Evolutionary conservation across 2,329 filamentous ascomycete species (phyloP).

Genomic region (Atkinsonella hypoxylon): DNA sequence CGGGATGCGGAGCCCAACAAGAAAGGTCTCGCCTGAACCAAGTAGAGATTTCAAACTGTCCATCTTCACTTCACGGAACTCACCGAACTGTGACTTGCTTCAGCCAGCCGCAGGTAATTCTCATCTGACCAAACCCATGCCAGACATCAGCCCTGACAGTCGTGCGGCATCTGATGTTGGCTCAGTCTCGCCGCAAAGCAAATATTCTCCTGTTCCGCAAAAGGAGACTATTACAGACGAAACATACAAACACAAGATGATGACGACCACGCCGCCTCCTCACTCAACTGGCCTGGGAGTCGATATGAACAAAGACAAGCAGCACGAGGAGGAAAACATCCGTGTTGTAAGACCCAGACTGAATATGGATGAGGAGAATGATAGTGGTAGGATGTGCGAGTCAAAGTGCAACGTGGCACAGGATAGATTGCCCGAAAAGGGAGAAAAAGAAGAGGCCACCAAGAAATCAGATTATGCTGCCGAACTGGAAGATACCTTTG

Average conservation of each 20-base stretch:
- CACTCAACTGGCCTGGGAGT: neutral
- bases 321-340: constrained; percentile 18
- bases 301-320: neutral
- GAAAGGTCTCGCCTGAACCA: neutral
- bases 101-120: neutral
- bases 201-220: neutral
- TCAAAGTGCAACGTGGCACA: constrained; percentile 1
- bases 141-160: neutral
- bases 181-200: constrained; percentile 2
- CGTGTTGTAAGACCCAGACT: constrained; percentile 22
- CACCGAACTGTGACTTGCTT: neutral
- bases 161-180: neutral
- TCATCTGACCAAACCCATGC: neutral
- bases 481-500: constrained; percentile 30
- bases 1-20: neutral
- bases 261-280: neutral
- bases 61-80: neutral
- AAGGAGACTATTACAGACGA: neutral
- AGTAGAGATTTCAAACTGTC: neutral
- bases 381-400: neutral
- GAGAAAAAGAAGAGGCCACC: neutral
- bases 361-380: neutral
- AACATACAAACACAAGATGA: neutral
- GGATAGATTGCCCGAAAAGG: neutral
- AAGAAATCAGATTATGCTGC: constrained; percentile 10